Evolutionary conservation across 805 yeast species (phyloP).

Genomic region (Limtongozyma cylindracea): DNA sequence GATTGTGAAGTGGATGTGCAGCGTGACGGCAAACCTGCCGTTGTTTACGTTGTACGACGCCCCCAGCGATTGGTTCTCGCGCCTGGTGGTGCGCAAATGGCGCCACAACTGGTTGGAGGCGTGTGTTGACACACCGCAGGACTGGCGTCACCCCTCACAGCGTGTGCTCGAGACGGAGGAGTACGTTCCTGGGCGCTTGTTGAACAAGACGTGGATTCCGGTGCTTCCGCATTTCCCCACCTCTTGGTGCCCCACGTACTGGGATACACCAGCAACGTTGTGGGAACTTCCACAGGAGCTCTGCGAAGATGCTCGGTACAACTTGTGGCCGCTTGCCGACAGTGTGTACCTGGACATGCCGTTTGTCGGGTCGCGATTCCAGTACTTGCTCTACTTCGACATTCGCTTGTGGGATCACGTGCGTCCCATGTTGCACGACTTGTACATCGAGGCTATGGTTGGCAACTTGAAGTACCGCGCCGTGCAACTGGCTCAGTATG

Average conservation of each 20-base stretch:
- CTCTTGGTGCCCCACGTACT: too few species aligned
- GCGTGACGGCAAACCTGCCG: conserved; percentile 21
- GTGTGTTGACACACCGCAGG: too few species aligned
- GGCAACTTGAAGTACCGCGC: conserved; percentile 29
- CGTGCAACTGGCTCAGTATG: conserved; percentile 52
- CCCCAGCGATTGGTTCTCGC: too few species aligned
- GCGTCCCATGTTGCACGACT: conserved; percentile 29
- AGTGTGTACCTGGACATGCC: too few species aligned
- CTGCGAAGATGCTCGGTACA: conserved; percentile 22
- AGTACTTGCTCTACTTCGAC: conserved; percentile 37
- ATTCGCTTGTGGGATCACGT: conserved; percentile 44
- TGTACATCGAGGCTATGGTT: conserved; percentile 38
- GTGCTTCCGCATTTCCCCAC: neutral
- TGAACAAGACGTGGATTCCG: conserved; percentile 1
- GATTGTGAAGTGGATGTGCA: conserved; percentile 38
- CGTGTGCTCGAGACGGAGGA: conserved; percentile 8
- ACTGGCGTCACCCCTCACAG: too few species aligned
- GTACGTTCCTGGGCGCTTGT: conserved; percentile 11
- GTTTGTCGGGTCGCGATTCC: conserved; percentile 28
- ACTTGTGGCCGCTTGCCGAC: conserved; percentile 5
- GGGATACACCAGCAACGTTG: conserved; percentile 12
- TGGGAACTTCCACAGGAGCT: conserved; percentile 22
- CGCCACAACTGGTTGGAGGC: conserved; percentile 23
- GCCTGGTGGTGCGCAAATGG: conserved; percentile 40
- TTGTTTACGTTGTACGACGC: conserved; percentile 22